Evolutionary conservation across 306 rosid genomes (phyloP).

Genomic region (Rubus idaeus): DNA sequence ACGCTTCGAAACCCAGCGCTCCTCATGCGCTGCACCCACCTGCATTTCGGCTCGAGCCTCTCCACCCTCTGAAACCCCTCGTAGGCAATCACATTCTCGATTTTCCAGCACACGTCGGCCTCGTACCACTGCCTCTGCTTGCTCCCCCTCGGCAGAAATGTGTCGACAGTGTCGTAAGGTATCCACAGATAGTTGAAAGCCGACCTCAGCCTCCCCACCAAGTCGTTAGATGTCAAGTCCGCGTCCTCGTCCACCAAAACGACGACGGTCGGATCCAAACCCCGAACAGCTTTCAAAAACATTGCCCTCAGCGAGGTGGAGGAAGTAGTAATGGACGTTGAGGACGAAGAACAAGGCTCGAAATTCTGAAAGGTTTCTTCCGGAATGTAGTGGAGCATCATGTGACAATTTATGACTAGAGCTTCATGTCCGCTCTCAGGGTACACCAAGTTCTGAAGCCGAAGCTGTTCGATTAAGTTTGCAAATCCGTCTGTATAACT

Average conservation of each 20-base stretch:
- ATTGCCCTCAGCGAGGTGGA: slow-evolving; percentile 47
- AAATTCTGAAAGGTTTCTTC: slow-evolving; percentile 51
- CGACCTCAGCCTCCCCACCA: slow-evolving; percentile 62
- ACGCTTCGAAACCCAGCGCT: slow-evolving; percentile 55
- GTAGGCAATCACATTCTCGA: slow-evolving; percentile 78
- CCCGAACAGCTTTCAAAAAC: slow-evolving; percentile 61
- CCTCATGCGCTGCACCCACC: slow-evolving; percentile 78
- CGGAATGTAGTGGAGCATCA: slow-evolving; percentile 86
- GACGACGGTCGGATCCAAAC: slow-evolving; percentile 68
- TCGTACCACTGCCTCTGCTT: slow-evolving; percentile 90
- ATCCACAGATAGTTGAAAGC: slow-evolving; percentile 94
- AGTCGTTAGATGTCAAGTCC: slow-evolving; percentile 61
- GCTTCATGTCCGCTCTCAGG: slow-evolving; percentile 47
- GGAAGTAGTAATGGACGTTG: neutral
- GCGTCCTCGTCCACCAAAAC: slow-evolving; percentile 82
- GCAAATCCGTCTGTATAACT: slow-evolving; percentile 64
- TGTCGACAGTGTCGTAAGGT: slow-evolving; percentile 83
- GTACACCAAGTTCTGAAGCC: slow-evolving; percentile 58
- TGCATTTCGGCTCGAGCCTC: slow-evolving; percentile 51
- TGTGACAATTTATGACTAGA: slow-evolving; percentile 76
- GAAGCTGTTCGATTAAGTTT: slow-evolving; percentile 57
- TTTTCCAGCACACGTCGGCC: slow-evolving; percentile 78
- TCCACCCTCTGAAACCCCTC: slow-evolving; percentile 85
- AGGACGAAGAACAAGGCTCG: neutral
- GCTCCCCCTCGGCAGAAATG: slow-evolving; percentile 69